Evolutionary conservation across 2,329 filamentous ascomycete genomes (phyloP), one percentile per base, ranked within the genome.

Genomic region (Colletotrichum spinosum): DNA sequence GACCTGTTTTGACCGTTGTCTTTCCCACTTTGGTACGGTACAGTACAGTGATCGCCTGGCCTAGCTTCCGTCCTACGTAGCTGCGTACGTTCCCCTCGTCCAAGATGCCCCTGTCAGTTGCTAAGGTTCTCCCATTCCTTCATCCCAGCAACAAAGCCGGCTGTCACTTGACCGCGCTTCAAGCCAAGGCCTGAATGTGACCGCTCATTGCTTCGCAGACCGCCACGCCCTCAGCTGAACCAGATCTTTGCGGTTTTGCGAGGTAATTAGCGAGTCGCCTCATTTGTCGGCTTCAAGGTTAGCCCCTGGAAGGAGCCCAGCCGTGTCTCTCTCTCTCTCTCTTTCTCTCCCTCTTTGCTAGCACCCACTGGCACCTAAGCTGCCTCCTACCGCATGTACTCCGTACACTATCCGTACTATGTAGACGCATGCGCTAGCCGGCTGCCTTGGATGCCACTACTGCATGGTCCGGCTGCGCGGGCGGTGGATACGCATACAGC

Each of bases 211-310:
- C 52, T 39, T 52, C 37, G 51, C 58, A 65, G 58, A 65, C 64
- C 54, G 64, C 60, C 64, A 59, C 60, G 38, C 42, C 60, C 64
- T 59, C 54, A 67, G 64, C 60, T 67, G 64, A 55, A 67, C 54
- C 48, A 54, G 54, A 54, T 37, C 50, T 42, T 52, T 51, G 60
- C 54, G 39, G 42, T 44, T 34, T 41, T 52, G 42, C 35, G 44
- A 41, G 35, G 60, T 35, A 17, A 17, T 17, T 17, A 48, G 49
- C 35, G 11, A 38, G 44, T 64, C 41, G 54, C 37, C 42, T 54
- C 13, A 54, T 65, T 59, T 50, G 64, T 49, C 50, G 44, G n/a
- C 17, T 34, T 39, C 49, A 55, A 54, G 64, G 54, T 17, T 25
- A 39, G 44, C 45, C 54, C 64, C 55, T 55, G 46, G n/a, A 45